Conservation (phyloP, 1,284 basidiomycete genomes). For the Rhodotorula sp. region DNA sequence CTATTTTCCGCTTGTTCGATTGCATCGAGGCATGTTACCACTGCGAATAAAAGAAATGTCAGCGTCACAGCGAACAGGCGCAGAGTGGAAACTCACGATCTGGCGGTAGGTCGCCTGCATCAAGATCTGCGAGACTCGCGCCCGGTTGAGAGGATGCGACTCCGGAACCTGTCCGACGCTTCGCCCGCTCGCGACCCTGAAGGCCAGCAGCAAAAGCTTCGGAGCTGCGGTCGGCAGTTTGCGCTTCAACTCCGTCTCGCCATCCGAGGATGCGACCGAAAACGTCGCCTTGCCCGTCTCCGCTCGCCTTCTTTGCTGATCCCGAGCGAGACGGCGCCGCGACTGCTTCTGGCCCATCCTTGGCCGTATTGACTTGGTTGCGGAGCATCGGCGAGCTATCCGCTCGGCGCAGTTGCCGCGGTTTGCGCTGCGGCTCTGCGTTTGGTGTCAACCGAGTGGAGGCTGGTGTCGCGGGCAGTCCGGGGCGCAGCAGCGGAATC, state of each 20-base stretch:
- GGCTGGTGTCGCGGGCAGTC: neutral
- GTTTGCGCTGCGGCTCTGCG: slow-evolving; percentile 1
- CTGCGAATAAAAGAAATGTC: neutral
- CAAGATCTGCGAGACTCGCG: neutral
- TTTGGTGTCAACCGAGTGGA: neutral
- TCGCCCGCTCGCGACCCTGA: neutral
- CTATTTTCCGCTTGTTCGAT: neutral
- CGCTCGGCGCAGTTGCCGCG: neutral
- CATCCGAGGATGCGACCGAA: slow-evolving; percentile 44
- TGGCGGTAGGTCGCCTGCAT: slow-evolving; percentile 29
- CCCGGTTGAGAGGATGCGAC: slow-evolving; percentile 4
- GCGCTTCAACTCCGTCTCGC: slow-evolving; percentile 18
- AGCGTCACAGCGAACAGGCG: neutral
- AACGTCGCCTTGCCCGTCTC: slow-evolving; percentile 37
- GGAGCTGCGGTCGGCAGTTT: slow-evolving; percentile 1
- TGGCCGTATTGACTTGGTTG: neutral
- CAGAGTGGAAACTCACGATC: slow-evolving; percentile 18
- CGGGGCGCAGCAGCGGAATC: slow-evolving; percentile 9
- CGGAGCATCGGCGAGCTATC: neutral
- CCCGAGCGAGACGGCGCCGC: neutral
- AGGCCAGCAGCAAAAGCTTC: neutral
- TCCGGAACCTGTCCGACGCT: neutral
- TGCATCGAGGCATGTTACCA: slow-evolving; percentile 24
- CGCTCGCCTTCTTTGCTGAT: slow-evolving; percentile 4
- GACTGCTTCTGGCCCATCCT: neutral